Evolutionary conservation across 2,329 filamentous ascomycete genomes (phyloP), one percentile per base, ranked within the genome.

Genomic region (Metarhizium humberi): DNA sequence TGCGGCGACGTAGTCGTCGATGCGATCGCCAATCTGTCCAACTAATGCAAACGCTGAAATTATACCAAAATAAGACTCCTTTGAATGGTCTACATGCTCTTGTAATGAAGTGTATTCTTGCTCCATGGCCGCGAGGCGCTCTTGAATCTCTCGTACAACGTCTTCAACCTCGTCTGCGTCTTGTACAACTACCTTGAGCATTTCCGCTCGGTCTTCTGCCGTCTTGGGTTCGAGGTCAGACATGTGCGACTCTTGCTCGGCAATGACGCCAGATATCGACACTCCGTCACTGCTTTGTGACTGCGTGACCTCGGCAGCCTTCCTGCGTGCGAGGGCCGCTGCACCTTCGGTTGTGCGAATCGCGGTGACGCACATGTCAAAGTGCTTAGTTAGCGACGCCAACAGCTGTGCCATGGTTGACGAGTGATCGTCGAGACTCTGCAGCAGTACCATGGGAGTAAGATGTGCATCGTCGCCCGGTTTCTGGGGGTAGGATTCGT

Each of bases 341-440:
- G 86, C 88, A 34, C 87, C 88, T 72, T 96, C 91, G 3, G 92
- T 96, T 52, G 92, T 90, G 57, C 91, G 88, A 47, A 96, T 86
- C 1, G 92, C 92, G 1, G 87, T 92, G 14, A 95, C 89, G 69
- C 92, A 96, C 60, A 95, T 82, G 69, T 97, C 92, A 67, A 96
- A 96, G 71, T 97, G 92, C 30, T 81, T 82, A 7, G 90, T 91
- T 4, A 97, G 75, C 1, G 87, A 90, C 55, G 90, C 82, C 2
- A 97, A 80, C 5, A 90, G 79, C 56, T 86, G 79, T 5, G 92
- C 92, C 84, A 95, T 92, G 63, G 86, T 84, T 59, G 88, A 85
- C 0, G 92, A 92, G 61, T 92, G 85, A 14, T 77, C 77, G 60
- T 92, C 84, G 40, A 95, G 78, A 3, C 77, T 75, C 34, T 78